Percentiles rank a stretch among this genome's conserved stretches.
These are phyloP conservation scores for Naganishia onofrii DNA, from an alignment of 768 basidiomycete species.

Conservation along the genomic window DNA sequence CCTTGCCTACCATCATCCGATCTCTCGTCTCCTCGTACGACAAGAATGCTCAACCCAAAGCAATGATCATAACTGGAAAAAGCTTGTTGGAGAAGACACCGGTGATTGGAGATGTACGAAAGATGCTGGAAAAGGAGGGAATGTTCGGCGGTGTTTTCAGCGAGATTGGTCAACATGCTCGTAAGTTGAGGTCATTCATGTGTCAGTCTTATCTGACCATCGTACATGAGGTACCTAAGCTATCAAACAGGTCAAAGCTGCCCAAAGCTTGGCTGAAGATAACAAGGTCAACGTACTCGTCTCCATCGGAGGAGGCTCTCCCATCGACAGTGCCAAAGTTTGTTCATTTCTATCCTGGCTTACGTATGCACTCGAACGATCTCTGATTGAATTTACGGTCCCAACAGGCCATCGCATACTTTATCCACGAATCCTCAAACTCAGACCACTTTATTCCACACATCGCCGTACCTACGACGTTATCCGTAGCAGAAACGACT, in stretches of 20 bases:
- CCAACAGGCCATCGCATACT: conserved; percentile 60
- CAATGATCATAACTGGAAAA: conserved; percentile 69
- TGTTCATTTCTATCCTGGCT: neutral
- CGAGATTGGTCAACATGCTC: conserved; percentile 37
- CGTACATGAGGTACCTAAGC: conserved; percentile 17
- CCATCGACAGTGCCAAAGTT: conserved; percentile 69
- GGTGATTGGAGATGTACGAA: conserved; percentile 61
- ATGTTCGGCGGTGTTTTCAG: conserved; percentile 68
- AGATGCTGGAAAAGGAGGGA: conserved; percentile 59
- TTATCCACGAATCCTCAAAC: conserved; percentile 59
- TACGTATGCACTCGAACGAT: neutral
- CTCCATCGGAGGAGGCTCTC: conserved; percentile 74
- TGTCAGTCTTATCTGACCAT: neutral
- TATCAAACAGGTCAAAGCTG: conserved; percentile 32
- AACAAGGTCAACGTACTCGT: conserved; percentile 67
- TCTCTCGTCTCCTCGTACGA: conserved; percentile 56
- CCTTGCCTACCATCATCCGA: conserved; percentile 64
- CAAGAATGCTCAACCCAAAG: conserved; percentile 54
- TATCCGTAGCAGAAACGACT: conserved; percentile 52
- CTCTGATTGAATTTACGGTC: neutral
- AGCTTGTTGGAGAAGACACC: conserved; percentile 69
- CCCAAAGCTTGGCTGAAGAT: conserved; percentile 27
- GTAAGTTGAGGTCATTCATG: conserved; percentile 14
- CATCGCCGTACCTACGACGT: conserved; percentile 77
- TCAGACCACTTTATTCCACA: conserved; percentile 60